Base-by-base conservation (phyloP, 2,329 filamentous ascomycete species). In the Xylaria digitata region DNA sequence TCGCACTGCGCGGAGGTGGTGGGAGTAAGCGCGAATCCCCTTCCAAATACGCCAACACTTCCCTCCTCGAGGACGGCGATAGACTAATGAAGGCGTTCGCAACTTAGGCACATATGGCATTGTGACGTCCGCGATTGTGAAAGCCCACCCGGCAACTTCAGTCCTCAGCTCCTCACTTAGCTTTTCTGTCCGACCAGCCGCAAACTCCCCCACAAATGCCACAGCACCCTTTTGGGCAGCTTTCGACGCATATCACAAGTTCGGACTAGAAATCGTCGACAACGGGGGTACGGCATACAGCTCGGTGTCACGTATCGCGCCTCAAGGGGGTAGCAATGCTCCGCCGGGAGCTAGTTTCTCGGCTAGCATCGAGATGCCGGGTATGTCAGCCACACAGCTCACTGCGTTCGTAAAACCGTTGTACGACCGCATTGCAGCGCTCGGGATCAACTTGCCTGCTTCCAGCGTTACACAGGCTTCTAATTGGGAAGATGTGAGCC, bases 1-100 rank as follows among this genome's bases (percentile, higher is more conserved):
- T 85, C 82, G 87, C 86, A 2, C 75, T 87, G 3, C 78, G 81
- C 46, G 85, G 85, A 11, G 85, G 86, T 1, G 85, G 86, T 77
- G 62, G 84, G 37, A 72, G 73, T 75, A 71, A 66, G 74, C 42
- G 17, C 19, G 13, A 23, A 55, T 58, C 57, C 58, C n/a, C 6
- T 50, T n/a, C 26, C 26, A 26, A 8, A 30, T 8, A 8, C 43
- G 40, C 42, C 55, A 8, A 4, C 13, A 45, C 34, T 30, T 52
- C n/a, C 9, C 19, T 5, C 17, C 30, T 61, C 9, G 7, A 37
- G 13, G 21, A 30, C 23, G n/a, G 17, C 6, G 23, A 42, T 1
- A 6, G 11, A 19, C 61, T 65, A 54, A 65, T 17, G 15, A 40
- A 34, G n/a, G 6, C 8, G 30, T 32, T 13, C 23, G 13, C 9